Percentiles rank a stretch among this genome's conserved stretches.
Evolutionary conservation across 1,284 basidiomycete species (phyloP).

Genomic region (Ceratobasidium sp.): DNA sequence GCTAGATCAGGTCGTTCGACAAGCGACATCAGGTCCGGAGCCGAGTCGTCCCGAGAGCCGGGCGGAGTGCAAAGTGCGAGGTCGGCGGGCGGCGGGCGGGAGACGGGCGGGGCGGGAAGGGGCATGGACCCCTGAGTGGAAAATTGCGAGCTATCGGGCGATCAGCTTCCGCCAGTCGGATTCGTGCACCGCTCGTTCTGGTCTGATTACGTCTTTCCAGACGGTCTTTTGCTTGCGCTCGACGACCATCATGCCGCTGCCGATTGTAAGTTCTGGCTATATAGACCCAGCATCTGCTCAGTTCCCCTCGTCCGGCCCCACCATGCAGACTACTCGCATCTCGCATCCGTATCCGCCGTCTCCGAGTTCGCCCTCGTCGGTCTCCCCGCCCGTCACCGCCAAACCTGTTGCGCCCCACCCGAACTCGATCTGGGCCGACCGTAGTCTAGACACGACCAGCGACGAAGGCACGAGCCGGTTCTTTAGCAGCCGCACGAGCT

Average conservation of each 20-base stretch:
- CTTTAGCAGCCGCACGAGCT: constrained; percentile 30
- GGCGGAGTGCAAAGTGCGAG: constrained; percentile 3
- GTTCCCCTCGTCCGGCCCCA: constrained; percentile 1
- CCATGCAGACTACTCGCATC: constrained; percentile 14
- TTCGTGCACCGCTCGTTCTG: not conserved
- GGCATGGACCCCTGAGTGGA: constrained; percentile 11
- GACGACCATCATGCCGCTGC: constrained; percentile 29
- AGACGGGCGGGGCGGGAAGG: not conserved
- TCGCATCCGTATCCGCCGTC: constrained; percentile 1
- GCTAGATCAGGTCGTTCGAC: too few species aligned
- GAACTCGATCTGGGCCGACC: constrained; percentile 5
- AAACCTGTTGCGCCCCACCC: not conserved
- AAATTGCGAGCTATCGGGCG: constrained; percentile 35
- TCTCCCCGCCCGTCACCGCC: not conserved
- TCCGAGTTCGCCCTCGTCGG: constrained; percentile 12
- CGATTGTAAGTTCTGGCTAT: not conserved
- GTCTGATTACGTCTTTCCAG: constrained; percentile 5
- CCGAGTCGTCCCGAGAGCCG: constrained; percentile 5
- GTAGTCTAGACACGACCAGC: constrained; percentile 12
- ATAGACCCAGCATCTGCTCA: not conserved
- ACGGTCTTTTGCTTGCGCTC: not conserved
- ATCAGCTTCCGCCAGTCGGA: constrained; percentile 34
- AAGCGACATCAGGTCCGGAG: not conserved
- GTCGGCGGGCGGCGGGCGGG: constrained; percentile 16
- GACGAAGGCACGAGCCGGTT: constrained; percentile 24